Conservation (phyloP, 108 stramenopile species). For the Pseudonitzschia multiseries region DNA sequence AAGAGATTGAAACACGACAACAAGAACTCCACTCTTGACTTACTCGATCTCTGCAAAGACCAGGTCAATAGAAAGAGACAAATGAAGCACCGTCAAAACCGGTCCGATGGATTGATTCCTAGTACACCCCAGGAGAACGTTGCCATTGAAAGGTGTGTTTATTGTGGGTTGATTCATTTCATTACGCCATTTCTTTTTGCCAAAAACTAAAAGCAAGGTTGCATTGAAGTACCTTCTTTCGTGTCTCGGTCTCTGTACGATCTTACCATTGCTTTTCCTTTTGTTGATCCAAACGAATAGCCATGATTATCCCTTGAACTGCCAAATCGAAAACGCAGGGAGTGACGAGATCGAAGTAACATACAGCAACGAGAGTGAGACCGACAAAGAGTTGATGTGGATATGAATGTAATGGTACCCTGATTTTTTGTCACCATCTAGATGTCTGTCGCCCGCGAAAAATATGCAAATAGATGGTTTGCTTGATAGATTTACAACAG, state of each 20-base stretch:
- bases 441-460: too few relatives aligned
- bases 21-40: constrained; percentile 49
- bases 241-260: neutral
- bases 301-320: neutral
- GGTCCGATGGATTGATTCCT: constrained; percentile 22
- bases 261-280: neutral
- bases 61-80: constrained; percentile 31
- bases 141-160: neutral
- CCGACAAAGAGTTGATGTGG: constrained; percentile 35
- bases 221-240: neutral
- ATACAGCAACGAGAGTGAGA: constrained; percentile 19
- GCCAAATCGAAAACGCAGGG: constrained; percentile 7
- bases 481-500: too few relatives aligned
- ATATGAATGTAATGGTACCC: constrained; percentile 7
- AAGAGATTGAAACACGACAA: constrained; percentile 71
- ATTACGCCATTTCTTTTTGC: too few relatives aligned
- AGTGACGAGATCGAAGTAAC: constrained; percentile 5
- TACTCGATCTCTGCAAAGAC: constrained; percentile 30
- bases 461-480: too few relatives aligned
- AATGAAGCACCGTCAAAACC: constrained; percentile 32
- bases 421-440: neutral
- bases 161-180: neutral
- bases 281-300: neutral
- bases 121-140: neutral
- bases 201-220: neutral